These are phyloP conservation scores for Dryadomyces quercus-mongolicae DNA, from an alignment of 2,329 filamentous ascomycete species.

Conservation along the genomic window DNA sequence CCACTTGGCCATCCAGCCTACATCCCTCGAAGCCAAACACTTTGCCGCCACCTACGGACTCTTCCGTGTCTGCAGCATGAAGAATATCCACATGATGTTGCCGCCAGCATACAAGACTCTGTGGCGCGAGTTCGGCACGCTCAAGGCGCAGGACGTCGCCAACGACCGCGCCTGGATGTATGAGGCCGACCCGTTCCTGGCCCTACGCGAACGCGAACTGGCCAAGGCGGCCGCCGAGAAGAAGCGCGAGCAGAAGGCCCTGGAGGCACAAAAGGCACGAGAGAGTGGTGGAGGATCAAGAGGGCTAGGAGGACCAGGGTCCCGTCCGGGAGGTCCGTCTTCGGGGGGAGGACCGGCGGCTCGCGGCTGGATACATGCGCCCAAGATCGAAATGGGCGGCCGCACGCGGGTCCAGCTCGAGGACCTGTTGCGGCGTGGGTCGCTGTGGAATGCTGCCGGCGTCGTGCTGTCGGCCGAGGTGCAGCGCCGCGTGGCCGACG, in stretches of 20 bases:
- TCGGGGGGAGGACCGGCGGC: constrained; percentile 23
- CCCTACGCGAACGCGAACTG: constrained; percentile 67
- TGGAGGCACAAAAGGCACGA: constrained; percentile 20
- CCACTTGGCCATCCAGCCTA: constrained; percentile 62
- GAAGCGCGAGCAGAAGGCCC: constrained; percentile 56
- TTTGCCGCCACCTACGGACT: constrained; percentile 86
- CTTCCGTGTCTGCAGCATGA: constrained; percentile 87
- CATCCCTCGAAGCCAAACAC: constrained; percentile 81
- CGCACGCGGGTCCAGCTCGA: constrained; percentile 71
- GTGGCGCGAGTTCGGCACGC: constrained; percentile 79
- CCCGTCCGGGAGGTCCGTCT: constrained; percentile 13
- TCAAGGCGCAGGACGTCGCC: constrained; percentile 72
- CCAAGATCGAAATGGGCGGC: constrained; percentile 87
- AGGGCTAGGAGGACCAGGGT: neutral
- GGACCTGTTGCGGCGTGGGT: constrained; percentile 61
- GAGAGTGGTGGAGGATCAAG: constrained; percentile 17
- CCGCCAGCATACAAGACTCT: constrained; percentile 80
- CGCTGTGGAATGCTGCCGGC: constrained; percentile 77
- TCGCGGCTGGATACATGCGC: constrained; percentile 72
- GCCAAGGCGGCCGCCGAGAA: constrained; percentile 66
- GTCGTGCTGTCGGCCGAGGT: constrained; percentile 49
- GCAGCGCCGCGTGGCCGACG: constrained; percentile 51
- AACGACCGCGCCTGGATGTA: constrained; percentile 84
- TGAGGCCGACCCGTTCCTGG: constrained; percentile 84
- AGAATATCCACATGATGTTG: constrained; percentile 88